Base-by-base conservation (phyloP, 108 stramenopile genomes). In the Skeletonema grethae region DNA sequence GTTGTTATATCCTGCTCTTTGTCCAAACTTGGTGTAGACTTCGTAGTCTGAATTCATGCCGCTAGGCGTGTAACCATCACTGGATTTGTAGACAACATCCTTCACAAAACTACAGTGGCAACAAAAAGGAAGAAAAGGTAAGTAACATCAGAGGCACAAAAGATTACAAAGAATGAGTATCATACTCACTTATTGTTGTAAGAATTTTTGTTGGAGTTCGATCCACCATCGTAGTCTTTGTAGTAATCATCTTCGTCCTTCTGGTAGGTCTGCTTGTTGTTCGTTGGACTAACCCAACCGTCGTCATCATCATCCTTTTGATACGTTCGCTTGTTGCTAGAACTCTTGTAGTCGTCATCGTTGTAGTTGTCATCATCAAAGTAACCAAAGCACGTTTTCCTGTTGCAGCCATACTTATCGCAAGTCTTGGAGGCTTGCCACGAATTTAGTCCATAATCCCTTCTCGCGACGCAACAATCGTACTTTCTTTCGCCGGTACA, bases 1-100 rank as follows among this genome's bases (percentile, higher is more conserved):
- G 59, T 5, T 12, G 5, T 41, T 70, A 38, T 58, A 70, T 30
- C 59, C 60, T 2, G 48, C 50, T 53, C 50, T 53, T 20, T 53
- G 50, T 9, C 50, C 50, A 53, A 9, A 6, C 50, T 24, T 22
- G 58, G 69, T 57, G 38, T 28, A 70, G 36, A 70, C 15, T 20
- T 31, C 35, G 60, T 35, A 35, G 60, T 61, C 60, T 8, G 18
- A 22, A 53, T 22, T 53, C 22, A 3, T 24, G 50, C 41, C 41
- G 4, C 41, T 43, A 12, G 38, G 12, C 38, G 9, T 39, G 38
- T 6, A 34, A 0, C 34, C 34, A 38, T 3, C 5, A 43, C 41
- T n/a, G 10, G 50, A 53, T 22, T 53, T 53, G 50, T 53, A 53
- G 50, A 53, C 50, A 53, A 53, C 50, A 16, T 53, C 50, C 50